Evolutionary conservation across 441 rosid genomes (phyloP).

Genomic region (Breynia disticha): DNA sequence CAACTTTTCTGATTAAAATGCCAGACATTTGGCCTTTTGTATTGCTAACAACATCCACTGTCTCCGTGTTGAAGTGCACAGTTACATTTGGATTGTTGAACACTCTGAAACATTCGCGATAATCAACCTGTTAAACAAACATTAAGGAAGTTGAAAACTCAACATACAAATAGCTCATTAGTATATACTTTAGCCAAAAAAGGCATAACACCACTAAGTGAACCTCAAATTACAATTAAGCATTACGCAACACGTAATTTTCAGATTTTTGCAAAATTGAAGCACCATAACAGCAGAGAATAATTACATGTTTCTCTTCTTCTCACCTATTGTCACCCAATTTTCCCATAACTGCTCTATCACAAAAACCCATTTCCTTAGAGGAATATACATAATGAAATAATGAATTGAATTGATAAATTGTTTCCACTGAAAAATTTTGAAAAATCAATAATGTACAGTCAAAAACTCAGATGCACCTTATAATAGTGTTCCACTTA

Average conservation of each 20-base stretch:
- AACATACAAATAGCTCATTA: slow-evolving; percentile 59
- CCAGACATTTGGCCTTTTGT: slow-evolving; percentile 95
- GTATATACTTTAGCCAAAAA: slow-evolving; percentile 36
- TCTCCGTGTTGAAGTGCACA: slow-evolving; percentile 86
- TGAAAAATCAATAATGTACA: no score
- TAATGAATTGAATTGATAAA: no score
- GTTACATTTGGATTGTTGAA: slow-evolving; percentile 90
- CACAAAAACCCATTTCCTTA: no score
- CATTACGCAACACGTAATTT: not conserved
- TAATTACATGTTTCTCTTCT: no score
- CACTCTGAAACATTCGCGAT: slow-evolving; percentile 99
- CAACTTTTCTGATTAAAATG: slow-evolving; percentile 59
- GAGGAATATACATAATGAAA: no score
- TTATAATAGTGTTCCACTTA: not conserved
- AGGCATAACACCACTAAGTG: slow-evolving; percentile 1
- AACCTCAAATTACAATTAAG: not conserved
- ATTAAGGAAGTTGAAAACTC: slow-evolving; percentile 99
- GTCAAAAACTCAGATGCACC: not conserved
- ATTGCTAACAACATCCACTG: slow-evolving; percentile 79
- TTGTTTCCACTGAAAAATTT: no score
- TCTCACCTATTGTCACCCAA: no score
- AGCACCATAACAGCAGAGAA: no score
- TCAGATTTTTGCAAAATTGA: no score
- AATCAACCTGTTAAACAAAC: slow-evolving; percentile 99
- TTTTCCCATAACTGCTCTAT: no score